A percentile compares a stretch with the other conserved stretches of the same genome.
Conservation (phyloP, 768 basidiomycete species). For the Leccinellum rugosiceps region DNA sequence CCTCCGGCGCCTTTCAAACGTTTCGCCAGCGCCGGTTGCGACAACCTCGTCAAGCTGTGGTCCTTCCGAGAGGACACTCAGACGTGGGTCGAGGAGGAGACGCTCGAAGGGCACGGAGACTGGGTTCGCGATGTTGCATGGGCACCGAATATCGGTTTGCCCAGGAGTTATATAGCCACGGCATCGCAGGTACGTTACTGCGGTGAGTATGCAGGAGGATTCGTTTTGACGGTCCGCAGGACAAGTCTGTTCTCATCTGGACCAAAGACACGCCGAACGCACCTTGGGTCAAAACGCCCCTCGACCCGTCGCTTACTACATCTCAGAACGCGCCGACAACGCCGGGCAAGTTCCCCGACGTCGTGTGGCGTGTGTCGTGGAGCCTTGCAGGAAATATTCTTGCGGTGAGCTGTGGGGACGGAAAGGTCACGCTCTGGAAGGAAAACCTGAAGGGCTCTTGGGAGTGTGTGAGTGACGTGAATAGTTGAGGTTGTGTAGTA, state of each 20-base stretch:
- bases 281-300: slow-evolving; percentile 75
- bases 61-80: slow-evolving; percentile 82
- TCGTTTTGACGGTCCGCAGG: slow-evolving; percentile 33
- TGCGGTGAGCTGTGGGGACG: slow-evolving; percentile 96
- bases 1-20: slow-evolving; percentile 70
- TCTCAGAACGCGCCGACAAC: slow-evolving; percentile 42
- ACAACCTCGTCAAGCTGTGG: slow-evolving; percentile 95
- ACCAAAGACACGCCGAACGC: slow-evolving; percentile 75
- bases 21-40: slow-evolving; percentile 94
- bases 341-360: slow-evolving; percentile 89
- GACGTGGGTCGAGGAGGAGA: slow-evolving; percentile 89
- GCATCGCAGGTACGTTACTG: slow-evolving; percentile 71
- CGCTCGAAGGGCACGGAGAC: slow-evolving; percentile 88
- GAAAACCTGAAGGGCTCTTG: slow-evolving; percentile 92
- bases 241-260: slow-evolving; percentile 89
- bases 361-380: slow-evolving; percentile 99
- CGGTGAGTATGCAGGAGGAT: neutral
- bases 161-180: slow-evolving; percentile 92
- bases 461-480: slow-evolving; percentile 97
- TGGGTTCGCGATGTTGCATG: slow-evolving; percentile 99
- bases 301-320: slow-evolving; percentile 63
- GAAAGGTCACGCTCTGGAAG: slow-evolving; percentile 98
- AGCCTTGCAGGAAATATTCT: slow-evolving; percentile 94
- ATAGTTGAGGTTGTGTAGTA: slow-evolving; percentile 47
- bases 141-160: slow-evolving; percentile 96